phyloP scores from a whole-genome alignment of 148 eudicot species.

The Fagopyrum esculentum region DNA sequence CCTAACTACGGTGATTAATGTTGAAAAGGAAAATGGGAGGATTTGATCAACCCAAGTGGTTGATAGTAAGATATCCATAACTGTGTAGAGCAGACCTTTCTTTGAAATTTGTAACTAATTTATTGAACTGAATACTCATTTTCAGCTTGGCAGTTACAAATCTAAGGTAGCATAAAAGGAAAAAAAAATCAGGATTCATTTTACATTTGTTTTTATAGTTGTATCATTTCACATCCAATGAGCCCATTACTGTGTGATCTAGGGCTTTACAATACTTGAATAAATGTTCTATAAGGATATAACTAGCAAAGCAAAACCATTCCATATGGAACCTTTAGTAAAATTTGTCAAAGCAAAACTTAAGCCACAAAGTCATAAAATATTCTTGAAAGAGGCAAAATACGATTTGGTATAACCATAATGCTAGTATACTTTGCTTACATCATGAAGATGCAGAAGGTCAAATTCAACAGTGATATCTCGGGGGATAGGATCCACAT shows the following conservation, averaged over 20 bases:
- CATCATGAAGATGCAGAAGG: slow-evolving; percentile 65
- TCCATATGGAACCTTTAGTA: background rate
- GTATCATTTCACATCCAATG: background rate
- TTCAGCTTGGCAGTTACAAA: background rate
- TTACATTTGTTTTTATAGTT: background rate
- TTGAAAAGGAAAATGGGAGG: background rate
- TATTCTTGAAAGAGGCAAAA: background rate
- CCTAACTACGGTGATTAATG: background rate
- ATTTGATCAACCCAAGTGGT: background rate
- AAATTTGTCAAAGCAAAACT: background rate
- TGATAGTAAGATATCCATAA: background rate
- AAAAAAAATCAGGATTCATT: background rate
- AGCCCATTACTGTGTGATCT: background rate
- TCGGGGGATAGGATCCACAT: slow-evolving; percentile 78
- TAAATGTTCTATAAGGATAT: background rate
- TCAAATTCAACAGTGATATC: slow-evolving; percentile 56
- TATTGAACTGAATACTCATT: background rate
- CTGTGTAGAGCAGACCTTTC: background rate
- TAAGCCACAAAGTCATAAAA: background rate
- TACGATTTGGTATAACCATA: background rate
- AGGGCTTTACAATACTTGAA: background rate
- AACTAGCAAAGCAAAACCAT: background rate
- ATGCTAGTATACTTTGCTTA: slow-evolving; percentile 29
- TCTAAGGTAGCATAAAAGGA: background rate
- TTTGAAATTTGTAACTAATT: background rate